Evolutionary conservation across 352 stramenopile genomes (phyloP).

Genomic region (Phytophthora agathidicida): DNA sequence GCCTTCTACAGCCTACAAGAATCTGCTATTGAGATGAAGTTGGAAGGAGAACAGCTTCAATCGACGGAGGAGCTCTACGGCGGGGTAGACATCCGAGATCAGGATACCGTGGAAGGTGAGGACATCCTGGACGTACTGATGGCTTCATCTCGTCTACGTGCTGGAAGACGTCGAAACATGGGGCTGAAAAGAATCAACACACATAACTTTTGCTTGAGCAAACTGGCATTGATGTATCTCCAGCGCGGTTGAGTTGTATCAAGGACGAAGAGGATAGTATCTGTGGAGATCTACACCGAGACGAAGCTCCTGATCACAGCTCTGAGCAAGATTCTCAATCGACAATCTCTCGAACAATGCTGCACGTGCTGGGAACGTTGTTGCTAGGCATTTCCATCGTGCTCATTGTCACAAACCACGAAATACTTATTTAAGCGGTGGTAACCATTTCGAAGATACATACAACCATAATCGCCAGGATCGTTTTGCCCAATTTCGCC

Average conservation of each 20-base stretch:
- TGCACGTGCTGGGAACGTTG: slow-evolving; percentile 10
- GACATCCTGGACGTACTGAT: slow-evolving; percentile 21
- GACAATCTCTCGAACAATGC: not conserved
- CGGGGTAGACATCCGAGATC: not conserved
- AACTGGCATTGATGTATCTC: not conserved
- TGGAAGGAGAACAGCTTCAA: not conserved
- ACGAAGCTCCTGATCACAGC: not conserved
- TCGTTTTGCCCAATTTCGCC: too few relatives aligned
- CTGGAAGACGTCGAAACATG: not conserved
- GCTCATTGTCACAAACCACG: not conserved
- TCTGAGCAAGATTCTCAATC: not conserved
- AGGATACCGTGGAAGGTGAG: slow-evolving; percentile 23
- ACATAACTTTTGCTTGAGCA: not conserved
- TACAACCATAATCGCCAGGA: too few relatives aligned
- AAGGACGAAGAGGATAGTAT: not conserved
- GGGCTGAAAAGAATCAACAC: not conserved
- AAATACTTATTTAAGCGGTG: not conserved
- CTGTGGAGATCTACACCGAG: not conserved
- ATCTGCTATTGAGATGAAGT: not conserved
- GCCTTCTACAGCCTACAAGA: not conserved
- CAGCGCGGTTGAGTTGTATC: not conserved
- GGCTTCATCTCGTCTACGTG: not conserved
- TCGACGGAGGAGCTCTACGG: slow-evolving; percentile 1
- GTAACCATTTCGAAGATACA: not conserved
- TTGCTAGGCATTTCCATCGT: slow-evolving; percentile 23